These are phyloP conservation scores for Gentiana macrophylla DNA, from an alignment of 257 asterid species.

Conservation along the genomic window DNA sequence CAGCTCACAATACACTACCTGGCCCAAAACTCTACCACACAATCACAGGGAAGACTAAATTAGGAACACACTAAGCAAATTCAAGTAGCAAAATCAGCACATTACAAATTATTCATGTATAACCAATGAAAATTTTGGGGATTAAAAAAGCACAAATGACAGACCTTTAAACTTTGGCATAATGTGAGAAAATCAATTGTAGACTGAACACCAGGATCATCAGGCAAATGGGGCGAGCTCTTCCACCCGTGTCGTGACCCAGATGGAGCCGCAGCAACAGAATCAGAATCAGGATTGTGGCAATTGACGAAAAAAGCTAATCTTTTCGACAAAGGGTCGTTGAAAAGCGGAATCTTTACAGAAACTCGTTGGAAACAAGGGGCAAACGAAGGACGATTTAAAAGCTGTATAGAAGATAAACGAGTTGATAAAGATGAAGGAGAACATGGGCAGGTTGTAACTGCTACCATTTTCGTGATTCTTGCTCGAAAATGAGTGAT, in stretches of 20 bases:
- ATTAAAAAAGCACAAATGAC: not conserved
- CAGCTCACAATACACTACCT: too few relatives aligned
- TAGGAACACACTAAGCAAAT: too few relatives aligned
- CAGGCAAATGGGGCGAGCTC: conserved; percentile 17
- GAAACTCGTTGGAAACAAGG: conserved; percentile 16
- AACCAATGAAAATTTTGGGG: too few relatives aligned
- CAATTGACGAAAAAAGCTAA: conserved; percentile 41
- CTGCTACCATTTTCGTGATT: conserved; percentile 4
- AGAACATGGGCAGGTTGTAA: conserved; percentile 5
- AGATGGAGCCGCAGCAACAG: conserved; percentile 33
- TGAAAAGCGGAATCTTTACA: conserved; percentile 26
- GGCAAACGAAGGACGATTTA: not conserved
- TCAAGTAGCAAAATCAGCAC: too few relatives aligned
- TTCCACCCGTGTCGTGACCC: conserved; percentile 33
- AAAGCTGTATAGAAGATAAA: not conserved
- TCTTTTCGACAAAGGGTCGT: conserved; percentile 22
- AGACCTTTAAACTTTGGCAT: conserved; percentile 81
- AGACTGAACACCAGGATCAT: conserved; percentile 8
- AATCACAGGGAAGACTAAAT: too few relatives aligned
- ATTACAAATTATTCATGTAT: too few relatives aligned
- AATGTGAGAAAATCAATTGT: conserved; percentile 91
- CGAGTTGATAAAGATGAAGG: not conserved
- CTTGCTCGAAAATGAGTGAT: too few relatives aligned
- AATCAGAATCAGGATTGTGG: conserved; percentile 47
- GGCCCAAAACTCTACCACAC: too few relatives aligned